Evolutionary conservation across 768 basidiomycete species (phyloP).

Genomic region (Podaxis pistillaris): DNA sequence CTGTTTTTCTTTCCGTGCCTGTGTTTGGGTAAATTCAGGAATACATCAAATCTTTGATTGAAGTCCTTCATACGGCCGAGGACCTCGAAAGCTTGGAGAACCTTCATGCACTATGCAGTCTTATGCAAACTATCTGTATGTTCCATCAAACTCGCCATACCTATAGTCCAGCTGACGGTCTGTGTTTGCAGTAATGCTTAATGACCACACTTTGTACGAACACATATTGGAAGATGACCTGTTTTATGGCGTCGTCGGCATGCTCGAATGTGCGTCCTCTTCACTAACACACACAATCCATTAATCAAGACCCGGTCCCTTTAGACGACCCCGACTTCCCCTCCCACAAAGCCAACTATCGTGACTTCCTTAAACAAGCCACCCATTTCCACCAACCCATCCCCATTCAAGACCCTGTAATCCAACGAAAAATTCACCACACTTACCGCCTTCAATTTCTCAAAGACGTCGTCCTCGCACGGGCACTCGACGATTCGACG

Average conservation of each 20-base stretch:
- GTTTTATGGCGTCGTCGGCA: conserved; percentile 91
- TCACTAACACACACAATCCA: conserved; percentile 13
- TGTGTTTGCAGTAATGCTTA: conserved; percentile 72
- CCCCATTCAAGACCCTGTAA: conserved; percentile 67
- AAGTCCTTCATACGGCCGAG: conserved; percentile 85
- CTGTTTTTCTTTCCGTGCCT: conserved; percentile 19
- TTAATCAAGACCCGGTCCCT: conserved; percentile 6
- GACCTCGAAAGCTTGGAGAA: conserved; percentile 90
- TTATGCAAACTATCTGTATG: conserved; percentile 93
- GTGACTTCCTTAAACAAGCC: conserved; percentile 82
- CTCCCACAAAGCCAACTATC: conserved; percentile 94
- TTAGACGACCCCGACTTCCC: conserved; percentile 97
- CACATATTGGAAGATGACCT: conserved; percentile 91
- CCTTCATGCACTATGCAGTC: conserved; percentile 84
- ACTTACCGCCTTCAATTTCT: conserved; percentile 97
- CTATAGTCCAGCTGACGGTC: background rate
- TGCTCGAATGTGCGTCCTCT: conserved; percentile 87
- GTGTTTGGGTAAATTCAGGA: conserved; percentile 44
- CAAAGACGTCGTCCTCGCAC: conserved; percentile 96
- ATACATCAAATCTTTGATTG: conserved; percentile 84
- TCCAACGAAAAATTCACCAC: conserved; percentile 91
- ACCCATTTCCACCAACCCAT: conserved; percentile 91
- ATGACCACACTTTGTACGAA: conserved; percentile 93
- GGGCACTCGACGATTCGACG: conserved; percentile 92
- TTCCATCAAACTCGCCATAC: conserved; percentile 1